Evolutionary conservation across 345 rosid genomes (phyloP), one percentile per base, ranked within the genome.

Genomic region (Pelargonium nanum): DNA sequence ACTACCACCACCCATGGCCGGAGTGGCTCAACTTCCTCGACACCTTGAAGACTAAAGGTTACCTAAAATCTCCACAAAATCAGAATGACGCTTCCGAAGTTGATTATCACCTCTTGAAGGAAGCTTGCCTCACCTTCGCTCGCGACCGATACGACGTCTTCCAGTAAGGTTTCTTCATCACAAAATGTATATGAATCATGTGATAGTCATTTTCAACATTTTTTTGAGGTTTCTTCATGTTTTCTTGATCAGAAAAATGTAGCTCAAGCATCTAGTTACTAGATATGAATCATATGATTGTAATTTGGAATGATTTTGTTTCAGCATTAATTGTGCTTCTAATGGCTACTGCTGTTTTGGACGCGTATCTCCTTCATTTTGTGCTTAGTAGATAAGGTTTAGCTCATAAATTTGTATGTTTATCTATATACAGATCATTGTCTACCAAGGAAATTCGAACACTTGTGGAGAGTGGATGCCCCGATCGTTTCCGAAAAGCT

Each of bases 21-120:
- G 97, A 88, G 75, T 91, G 96, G 97, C 80, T 85, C 15, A 66
- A 44, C 59, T 91, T 91, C 70, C 79, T 91, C 16, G 88, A 91
- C 75, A 63, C 73, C n/a, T 78, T 91, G 71, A 88, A 75, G 74
- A 64, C 75, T 40, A 84, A 79, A 19, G 94, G 94, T 12, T 91
- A 88, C 76, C 72, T 91, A 59, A 69, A 12, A 15, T 22, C 26
- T 40, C 63, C 17, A 44, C 4, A 6, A n/a, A 55, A 45, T 20
- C 25, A 21, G 55, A 15, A 17, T 0, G 61, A 26, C 2, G 34
- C 22, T 19, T 32, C 22, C 24, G 54, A 57, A 2, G 19, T 28
- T 25, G 22, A 23, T 22, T 22, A 40, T 0, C 53, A 71, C 66
- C 66, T 78, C 23, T 61, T 89, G 15, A 92, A 85, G 68, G 87